phyloP scores from a whole-genome alignment of 2,329 filamentous ascomycete genomes.

The Diaporthe velutina region DNA sequence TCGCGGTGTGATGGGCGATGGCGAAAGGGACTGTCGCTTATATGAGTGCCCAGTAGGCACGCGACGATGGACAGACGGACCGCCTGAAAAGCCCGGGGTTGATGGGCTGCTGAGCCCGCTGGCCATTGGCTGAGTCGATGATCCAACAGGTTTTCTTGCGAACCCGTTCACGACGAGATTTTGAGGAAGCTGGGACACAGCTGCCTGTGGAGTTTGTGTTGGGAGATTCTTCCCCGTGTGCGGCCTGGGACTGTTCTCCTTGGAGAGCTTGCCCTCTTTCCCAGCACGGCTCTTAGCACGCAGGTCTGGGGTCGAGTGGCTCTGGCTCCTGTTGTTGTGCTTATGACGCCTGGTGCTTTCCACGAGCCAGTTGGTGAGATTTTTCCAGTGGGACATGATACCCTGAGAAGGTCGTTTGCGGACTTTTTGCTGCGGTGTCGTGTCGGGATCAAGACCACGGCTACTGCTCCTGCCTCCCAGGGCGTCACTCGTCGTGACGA shows the following conservation, averaged over 20 bases:
- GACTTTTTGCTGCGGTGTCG: slow-evolving; percentile 57
- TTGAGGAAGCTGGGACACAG: slow-evolving; percentile 61
- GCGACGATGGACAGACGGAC: slow-evolving; percentile 43
- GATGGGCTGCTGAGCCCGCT: slow-evolving; percentile 48
- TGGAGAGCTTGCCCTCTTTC: slow-evolving; percentile 56
- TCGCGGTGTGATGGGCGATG: slow-evolving; percentile 88
- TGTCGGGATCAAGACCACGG: slow-evolving; percentile 47
- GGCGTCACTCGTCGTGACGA: slow-evolving; percentile 76
- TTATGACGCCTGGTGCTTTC: slow-evolving; percentile 68
- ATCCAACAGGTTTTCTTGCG: slow-evolving; percentile 34
- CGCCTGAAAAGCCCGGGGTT: slow-evolving; percentile 44
- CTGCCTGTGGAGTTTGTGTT: slow-evolving; percentile 52
- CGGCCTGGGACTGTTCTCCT: slow-evolving; percentile 69
- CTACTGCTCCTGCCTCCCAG: slow-evolving; percentile 52
- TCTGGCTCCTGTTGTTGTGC: slow-evolving; percentile 62
- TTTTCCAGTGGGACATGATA: slow-evolving; percentile 72
- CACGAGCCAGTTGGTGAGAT: slow-evolving; percentile 74
- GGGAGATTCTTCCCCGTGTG: slow-evolving; percentile 70
- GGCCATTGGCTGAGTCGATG: slow-evolving; percentile 40
- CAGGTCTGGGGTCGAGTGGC: slow-evolving; percentile 71
- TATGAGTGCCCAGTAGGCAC: slow-evolving; percentile 58
- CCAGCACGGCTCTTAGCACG: slow-evolving; percentile 61
- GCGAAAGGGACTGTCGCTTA: slow-evolving; percentile 85
- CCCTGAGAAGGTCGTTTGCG: slow-evolving; percentile 70
- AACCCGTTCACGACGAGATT: slow-evolving; percentile 67